These are phyloP conservation scores for Aphanomyces euteiches DNA, from an alignment of 352 stramenopile species.

Conservation along the genomic window DNA sequence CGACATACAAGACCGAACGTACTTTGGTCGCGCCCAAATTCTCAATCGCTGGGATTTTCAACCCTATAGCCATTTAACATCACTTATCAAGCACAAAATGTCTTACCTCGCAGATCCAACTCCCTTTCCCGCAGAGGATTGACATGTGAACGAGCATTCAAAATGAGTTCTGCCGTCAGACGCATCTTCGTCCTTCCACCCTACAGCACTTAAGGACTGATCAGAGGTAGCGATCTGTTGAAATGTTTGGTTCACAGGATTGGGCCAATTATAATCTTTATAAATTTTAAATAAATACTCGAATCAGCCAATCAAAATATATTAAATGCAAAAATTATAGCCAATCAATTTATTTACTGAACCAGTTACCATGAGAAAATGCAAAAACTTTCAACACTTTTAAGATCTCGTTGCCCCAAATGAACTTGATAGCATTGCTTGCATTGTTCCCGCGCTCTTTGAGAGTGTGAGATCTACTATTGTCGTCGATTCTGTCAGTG, in stretches of 20 bases:
- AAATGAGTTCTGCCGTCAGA: slow-evolving; percentile 84
- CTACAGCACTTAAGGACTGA: slow-evolving; percentile 8
- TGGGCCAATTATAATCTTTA: slow-evolving; percentile 21
- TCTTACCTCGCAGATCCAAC: slow-evolving; percentile 86
- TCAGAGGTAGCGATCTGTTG: slow-evolving; percentile 15
- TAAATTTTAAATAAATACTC: slow-evolving; percentile 7
- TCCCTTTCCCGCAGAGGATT: slow-evolving; percentile 91
- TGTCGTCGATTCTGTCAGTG: no score
- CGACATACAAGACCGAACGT: slow-evolving; percentile 10
- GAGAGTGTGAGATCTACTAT: no score
- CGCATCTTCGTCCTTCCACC: slow-evolving; percentile 50
- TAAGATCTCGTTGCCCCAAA: no score
- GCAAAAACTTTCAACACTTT: no score
- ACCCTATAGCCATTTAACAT: slow-evolving; percentile 47
- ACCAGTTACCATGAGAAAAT: background rate
- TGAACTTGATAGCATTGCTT: no score
- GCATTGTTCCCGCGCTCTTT: no score
- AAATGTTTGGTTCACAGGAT: slow-evolving; percentile 31
- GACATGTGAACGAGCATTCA: slow-evolving; percentile 84
- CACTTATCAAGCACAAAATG: background rate
- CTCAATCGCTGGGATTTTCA: slow-evolving; percentile 89
- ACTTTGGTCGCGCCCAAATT: slow-evolving; percentile 91
- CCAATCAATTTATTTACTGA: slow-evolving; percentile 4
- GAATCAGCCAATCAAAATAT: slow-evolving; percentile 23
- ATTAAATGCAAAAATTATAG: background rate